phyloP scores from a whole-genome alignment of 495 filamentous ascomycete species.

The Tirmania nivea region DNA sequence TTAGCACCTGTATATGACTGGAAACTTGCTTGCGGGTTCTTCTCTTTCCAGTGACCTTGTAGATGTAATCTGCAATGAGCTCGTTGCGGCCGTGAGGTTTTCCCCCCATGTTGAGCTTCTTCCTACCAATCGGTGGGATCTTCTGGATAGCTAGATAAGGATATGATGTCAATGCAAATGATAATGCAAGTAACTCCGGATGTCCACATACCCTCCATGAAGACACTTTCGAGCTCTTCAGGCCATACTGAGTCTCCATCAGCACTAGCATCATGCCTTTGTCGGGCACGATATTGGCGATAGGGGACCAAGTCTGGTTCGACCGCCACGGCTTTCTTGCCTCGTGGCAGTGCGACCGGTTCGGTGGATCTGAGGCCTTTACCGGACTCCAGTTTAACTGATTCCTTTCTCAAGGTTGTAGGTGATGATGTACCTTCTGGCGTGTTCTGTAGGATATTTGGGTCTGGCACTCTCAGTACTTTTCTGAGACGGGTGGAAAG shows the following conservation, averaged over 20 bases:
- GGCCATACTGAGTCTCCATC: conserved; percentile 40
- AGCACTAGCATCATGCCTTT: conserved; percentile 15
- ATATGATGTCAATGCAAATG: conserved; percentile 7
- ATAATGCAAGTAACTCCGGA: conserved; percentile 3
- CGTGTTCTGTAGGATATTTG: background rate
- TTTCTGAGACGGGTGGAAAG: background rate
- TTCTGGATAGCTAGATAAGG: conserved; percentile 44
- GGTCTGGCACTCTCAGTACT: background rate
- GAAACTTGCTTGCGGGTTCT: conserved; percentile 76
- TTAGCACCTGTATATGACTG: conserved; percentile 93
- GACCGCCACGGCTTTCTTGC: conserved; percentile 5
- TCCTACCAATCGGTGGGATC: conserved; percentile 60
- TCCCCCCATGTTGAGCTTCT: conserved; percentile 49
- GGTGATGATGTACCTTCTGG: background rate
- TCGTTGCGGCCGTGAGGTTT: conserved; percentile 75
- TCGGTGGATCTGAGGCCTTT: conserved; percentile 8
- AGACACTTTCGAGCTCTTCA: conserved; percentile 61
- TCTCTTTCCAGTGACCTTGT: conserved; percentile 39
- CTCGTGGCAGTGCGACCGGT: conserved; percentile 7
- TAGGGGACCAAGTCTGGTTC: conserved; percentile 17
- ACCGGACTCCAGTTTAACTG: conserved; percentile 10
- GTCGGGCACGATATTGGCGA: conserved; percentile 16
- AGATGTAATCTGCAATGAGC: conserved; percentile 67
- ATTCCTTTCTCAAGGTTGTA: conserved; percentile 2
- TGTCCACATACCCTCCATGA: conserved; percentile 54